Evolutionary conservation across 129 eudicot genomes (phyloP), one percentile per base, ranked within the genome.

Genomic region (Flaveria trinervia): DNA sequence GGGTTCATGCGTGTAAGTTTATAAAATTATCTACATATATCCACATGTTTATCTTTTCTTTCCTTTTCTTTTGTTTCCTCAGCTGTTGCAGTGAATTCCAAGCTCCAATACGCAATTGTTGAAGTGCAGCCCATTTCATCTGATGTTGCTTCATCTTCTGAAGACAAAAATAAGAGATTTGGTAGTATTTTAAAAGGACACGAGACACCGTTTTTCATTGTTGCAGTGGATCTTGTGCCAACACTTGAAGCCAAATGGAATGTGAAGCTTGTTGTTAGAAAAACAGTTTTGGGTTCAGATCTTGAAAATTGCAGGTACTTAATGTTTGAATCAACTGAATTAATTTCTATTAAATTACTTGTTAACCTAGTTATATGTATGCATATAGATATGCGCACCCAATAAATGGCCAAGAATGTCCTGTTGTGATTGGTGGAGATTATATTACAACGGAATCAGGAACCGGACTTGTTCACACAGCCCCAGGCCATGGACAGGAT

Each of bases 401-500:
- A 33, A 75, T 91, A 77, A 93, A 80, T 41, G 81, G 88, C 65
- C 75, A 89, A 85, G 96, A 95, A 82, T 95, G 99, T 83, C 97
- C 97, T 5, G 97, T 95, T 78, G 97, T 95, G 45, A 62, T 91
- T 48, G 99, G 99, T 26, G 99, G 97, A 73, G 99, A 95, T 85
- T 95, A 95, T 72, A 91, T 95, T 72, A 95, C 99, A 68, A 95
- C 99, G 2, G 99, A 95, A 80, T 95, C 99, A 18, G 99, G 99
- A 85, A 95, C 99, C 30, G 99, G 99, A 71, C 90, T 95, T 48
- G 99, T 95, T 72, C 99, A 95, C 81, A 95, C 99, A 67, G 99
- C 99, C 30, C 99, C 99, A 25, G 99, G 99, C 73, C 99, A 95
- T 79, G 99, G 99, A 1, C 97, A 95, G 55, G 99, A 95, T 82